Conservation (phyloP, 2,329 filamentous ascomycete genomes). For the Nemania sp. region DNA sequence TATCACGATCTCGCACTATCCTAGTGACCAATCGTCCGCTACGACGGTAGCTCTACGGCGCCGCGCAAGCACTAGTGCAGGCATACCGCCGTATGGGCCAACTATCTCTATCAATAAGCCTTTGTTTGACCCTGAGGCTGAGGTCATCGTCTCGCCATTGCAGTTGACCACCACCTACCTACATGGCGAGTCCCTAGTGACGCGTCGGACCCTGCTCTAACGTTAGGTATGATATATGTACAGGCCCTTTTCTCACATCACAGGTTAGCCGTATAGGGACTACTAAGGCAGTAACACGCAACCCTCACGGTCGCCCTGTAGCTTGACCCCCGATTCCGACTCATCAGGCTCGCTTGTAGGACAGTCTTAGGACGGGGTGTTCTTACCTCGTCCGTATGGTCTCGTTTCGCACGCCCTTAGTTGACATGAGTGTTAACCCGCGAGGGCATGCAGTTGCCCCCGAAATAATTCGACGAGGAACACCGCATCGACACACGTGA, state of each 20-base stretch:
- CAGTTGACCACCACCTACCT: background rate
- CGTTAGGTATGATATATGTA: background rate
- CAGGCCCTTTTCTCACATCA: background rate
- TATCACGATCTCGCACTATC: constrained; percentile 6
- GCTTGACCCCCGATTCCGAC: background rate
- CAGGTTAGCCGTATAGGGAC: background rate
- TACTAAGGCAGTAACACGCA: background rate
- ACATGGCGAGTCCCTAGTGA: constrained; percentile 2
- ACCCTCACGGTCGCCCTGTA: background rate
- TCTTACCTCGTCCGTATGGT: background rate
- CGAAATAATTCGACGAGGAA: too few species aligned
- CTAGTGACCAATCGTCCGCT: constrained; percentile 1
- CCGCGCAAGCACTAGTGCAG: background rate
- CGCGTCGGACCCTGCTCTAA: background rate
- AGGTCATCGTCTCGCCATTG: background rate
- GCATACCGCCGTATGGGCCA: background rate
- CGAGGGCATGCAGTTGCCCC: too few species aligned
- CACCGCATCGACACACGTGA: too few species aligned
- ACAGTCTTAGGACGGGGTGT: background rate
- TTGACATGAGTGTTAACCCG: too few species aligned
- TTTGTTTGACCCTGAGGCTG: background rate
- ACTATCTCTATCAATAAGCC: background rate
- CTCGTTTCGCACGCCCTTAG: background rate
- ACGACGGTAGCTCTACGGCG: background rate
- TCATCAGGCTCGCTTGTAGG: background rate